Evolutionary conservation across 768 basidiomycete genomes (phyloP).

Genomic region (Tylopilus balloui): DNA sequence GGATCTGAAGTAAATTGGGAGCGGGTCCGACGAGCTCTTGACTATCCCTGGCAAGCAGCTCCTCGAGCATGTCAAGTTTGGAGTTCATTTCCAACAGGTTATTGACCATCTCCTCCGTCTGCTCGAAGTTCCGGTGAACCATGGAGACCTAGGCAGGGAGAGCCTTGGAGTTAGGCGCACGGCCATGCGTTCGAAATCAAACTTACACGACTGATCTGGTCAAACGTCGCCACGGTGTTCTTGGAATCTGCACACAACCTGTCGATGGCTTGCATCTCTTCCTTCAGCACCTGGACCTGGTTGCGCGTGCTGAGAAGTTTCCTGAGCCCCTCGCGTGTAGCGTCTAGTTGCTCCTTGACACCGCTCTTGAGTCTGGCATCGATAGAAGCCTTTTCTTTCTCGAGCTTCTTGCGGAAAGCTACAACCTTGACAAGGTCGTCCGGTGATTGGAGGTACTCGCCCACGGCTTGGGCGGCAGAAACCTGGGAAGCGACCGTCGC

Average conservation of each 20-base stretch:
- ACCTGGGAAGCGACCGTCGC: constrained; percentile 48
- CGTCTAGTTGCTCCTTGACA: constrained; percentile 89
- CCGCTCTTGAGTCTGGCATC: constrained; percentile 86
- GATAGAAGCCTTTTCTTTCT: constrained; percentile 95
- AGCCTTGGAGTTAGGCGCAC: not conserved
- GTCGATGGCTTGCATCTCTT: constrained; percentile 81
- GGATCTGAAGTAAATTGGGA: constrained; percentile 83
- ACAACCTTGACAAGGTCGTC: constrained; percentile 89
- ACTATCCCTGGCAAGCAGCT: constrained; percentile 71
- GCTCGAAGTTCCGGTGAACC: constrained; percentile 92
- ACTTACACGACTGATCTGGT: constrained; percentile 90
- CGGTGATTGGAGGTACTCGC: constrained; percentile 88
- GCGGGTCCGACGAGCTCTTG: constrained; percentile 81
- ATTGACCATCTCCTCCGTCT: constrained; percentile 92
- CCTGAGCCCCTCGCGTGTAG: constrained; percentile 82
- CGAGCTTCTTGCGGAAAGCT: constrained; percentile 87
- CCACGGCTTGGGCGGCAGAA: constrained; percentile 82
- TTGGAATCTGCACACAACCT: constrained; percentile 71
- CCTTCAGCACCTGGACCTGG: constrained; percentile 77
- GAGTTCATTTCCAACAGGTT: constrained; percentile 91
- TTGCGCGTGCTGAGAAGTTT: constrained; percentile 73
- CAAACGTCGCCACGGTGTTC: constrained; percentile 79
- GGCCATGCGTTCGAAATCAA: not conserved
- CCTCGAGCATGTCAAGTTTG: constrained; percentile 73
- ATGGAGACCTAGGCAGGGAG: constrained; percentile 79